Percentiles rank a stretch among this genome's conserved stretches.
phyloP scores from a whole-genome alignment of 345 rosid species.

The Arabis hirsuta region DNA sequence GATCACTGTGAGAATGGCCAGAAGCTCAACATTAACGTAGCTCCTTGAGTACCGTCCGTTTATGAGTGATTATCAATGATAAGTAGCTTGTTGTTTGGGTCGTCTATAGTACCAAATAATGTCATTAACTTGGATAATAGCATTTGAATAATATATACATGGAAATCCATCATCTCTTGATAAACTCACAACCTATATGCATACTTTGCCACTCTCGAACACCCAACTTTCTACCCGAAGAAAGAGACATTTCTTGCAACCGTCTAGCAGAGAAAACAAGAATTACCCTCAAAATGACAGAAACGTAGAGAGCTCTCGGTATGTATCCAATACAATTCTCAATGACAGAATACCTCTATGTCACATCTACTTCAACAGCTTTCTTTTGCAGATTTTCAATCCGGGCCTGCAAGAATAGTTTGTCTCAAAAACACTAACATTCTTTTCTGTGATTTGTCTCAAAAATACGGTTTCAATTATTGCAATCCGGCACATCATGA shows the following conservation, averaged over 20 bases:
- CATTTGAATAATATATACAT: constrained; percentile 25
- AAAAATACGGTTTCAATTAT: background rate
- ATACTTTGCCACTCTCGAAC: constrained; percentile 6
- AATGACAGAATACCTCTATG: constrained; percentile 26
- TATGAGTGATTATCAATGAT: constrained; percentile 11
- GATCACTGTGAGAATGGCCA: constrained; percentile 49
- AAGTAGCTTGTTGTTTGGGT: constrained; percentile 30
- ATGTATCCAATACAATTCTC: constrained; percentile 20
- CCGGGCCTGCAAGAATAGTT: constrained; percentile 53
- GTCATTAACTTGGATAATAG: constrained; percentile 21
- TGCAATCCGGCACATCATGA: background rate
- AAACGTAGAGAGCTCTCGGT: constrained; percentile 4
- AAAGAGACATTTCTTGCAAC: constrained; percentile 20
- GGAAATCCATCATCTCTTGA: constrained; percentile 19
- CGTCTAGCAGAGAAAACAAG: background rate
- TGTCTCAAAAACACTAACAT: constrained; percentile 13
- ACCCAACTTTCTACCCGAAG: constrained; percentile 7
- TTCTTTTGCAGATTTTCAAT: constrained; percentile 63
- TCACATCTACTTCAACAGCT: constrained; percentile 44
- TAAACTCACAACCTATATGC: constrained; percentile 11
- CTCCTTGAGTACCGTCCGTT: constrained; percentile 22
- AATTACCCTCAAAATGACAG: constrained; percentile 1
- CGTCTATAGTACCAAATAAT: constrained; percentile 29
- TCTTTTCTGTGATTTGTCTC: background rate
- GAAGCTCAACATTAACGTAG: constrained; percentile 44